These are phyloP conservation scores for Dalbergia cultrata DNA, from an alignment of 306 rosid genomes.

Conservation along the genomic window DNA sequence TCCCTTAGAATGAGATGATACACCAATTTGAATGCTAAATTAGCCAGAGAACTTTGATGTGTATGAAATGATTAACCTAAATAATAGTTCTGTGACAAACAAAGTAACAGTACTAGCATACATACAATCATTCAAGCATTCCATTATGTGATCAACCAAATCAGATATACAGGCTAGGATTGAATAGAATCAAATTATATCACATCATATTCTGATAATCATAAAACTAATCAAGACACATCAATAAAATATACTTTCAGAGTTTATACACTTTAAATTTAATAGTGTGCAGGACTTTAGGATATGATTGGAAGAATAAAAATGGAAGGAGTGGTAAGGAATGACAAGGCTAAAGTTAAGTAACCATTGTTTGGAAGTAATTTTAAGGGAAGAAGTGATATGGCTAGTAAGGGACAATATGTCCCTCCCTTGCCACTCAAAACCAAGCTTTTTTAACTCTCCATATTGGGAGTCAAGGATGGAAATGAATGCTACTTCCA, in stretches of 20 bases:
- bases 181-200: not conserved
- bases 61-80: conserved; percentile 7
- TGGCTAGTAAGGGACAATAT: too few species aligned
- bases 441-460: too few species aligned
- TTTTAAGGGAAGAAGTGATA: too few species aligned
- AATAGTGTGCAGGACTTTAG: not conserved
- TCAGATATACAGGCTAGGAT: not conserved
- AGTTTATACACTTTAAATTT: not conserved
- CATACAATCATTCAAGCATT: not conserved
- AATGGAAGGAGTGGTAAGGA: too few species aligned
- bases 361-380: too few species aligned
- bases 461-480: too few species aligned
- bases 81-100: not conserved
- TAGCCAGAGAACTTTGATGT: conserved; percentile 2
- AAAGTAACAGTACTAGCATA: not conserved
- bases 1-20: conserved; percentile 7
- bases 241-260: not conserved
- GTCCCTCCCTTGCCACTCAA: too few species aligned
- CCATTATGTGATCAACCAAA: not conserved
- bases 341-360: too few species aligned
- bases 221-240: not conserved
- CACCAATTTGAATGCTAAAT: not conserved
- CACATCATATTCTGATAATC: not conserved
- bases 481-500: too few species aligned
- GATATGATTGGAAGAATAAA: too few species aligned